Conservation (phyloP, 805 yeast species). For the Candida adriatica region DNA sequence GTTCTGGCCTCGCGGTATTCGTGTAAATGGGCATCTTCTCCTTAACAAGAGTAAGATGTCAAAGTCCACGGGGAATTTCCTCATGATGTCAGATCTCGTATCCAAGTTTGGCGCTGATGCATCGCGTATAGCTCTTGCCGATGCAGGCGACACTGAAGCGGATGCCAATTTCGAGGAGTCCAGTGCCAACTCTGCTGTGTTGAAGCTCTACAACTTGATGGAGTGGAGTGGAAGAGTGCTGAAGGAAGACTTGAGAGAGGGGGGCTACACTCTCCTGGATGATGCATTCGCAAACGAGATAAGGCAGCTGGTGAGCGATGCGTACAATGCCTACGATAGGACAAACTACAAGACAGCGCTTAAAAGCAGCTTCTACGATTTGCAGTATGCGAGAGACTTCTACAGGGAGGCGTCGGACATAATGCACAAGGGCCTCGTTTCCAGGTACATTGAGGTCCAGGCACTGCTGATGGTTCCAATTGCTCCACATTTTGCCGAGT, state of each 20-base stretch:
- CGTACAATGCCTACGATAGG: conserved; percentile 60
- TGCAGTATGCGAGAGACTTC: conserved; percentile 92
- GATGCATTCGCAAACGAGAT: conserved; percentile 89
- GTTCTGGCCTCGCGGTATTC: conserved; percentile 90
- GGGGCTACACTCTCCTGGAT: conserved; percentile 63
- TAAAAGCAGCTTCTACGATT: conserved; percentile 87
- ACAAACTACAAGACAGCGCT: conserved; percentile 86
- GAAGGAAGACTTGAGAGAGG: conserved; percentile 48
- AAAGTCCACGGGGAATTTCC: conserved; percentile 93
- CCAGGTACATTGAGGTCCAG: conserved; percentile 82
- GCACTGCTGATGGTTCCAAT: conserved; percentile 80
- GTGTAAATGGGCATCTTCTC: conserved; percentile 93
- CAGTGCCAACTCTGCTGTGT: conserved; percentile 94
- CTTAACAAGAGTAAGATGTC: conserved; percentile 97
- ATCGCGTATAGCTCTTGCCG: conserved; percentile 93
- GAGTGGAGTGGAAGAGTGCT: conserved; percentile 90
- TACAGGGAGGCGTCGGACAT: conserved; percentile 72
- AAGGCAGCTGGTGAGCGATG: conserved; percentile 70
- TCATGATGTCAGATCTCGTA: conserved; percentile 80
- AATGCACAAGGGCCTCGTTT: conserved; percentile 80
- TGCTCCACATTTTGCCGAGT: conserved; percentile 95
- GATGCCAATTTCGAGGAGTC: conserved; percentile 97
- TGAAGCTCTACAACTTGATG: conserved; percentile 83
- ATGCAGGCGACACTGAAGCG: conserved; percentile 95
- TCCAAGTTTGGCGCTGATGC: conserved; percentile 97